Evolutionary conservation across 345 rosid genomes (phyloP), one percentile per base, ranked within the genome.

Genomic region (Physaria fendleri): DNA sequence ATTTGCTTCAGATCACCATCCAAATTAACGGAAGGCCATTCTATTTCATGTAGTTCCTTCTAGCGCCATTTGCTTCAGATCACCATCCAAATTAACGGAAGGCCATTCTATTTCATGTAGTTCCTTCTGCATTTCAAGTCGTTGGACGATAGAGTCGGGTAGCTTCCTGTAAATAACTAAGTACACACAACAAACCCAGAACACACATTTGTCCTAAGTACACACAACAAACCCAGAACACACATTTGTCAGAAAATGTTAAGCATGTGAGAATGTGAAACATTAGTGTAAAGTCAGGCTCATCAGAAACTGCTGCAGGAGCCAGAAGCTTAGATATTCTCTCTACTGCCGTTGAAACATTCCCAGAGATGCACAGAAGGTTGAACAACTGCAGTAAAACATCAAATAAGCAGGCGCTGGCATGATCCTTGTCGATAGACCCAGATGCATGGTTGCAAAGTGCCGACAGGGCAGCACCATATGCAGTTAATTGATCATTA

Each of bases 131-230:
- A 69, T 74, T 72, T 93, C 99, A 73, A 89, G 76, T 54, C 44
- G 78, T 63, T 77, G 83, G 56, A 83, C 77, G 53, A 93, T 63
- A 59, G 82, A 75, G 58, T 76, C 88, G 34, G 99, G 99, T 44
- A 93, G 82, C 72, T 85, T 93, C 95, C 91, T 89, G 99, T 93
- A 89, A 79, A 89, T 61, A 79, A 80, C 85, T 72, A 93, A 82
- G 91, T 93, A 93, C 74, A 85, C 81, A 85, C 97, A n/a, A n/a
- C n/a, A n/a, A n/a, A n/a, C n/a, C 99, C 99, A 93, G 82, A 93
- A 87, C 72, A 88, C 79, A 85, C 82, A 85, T 82, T 81, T 85
- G 78, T 89, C 99, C n/a, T n/a, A n/a, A n/a, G n/a, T n/a, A n/a
- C n/a, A n/a, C n/a, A n/a, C n/a, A 93, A 87, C 87, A 89, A 83